These are phyloP conservation scores for Pluteus cervinus DNA, from an alignment of 768 basidiomycete species.

Conservation along the genomic window DNA sequence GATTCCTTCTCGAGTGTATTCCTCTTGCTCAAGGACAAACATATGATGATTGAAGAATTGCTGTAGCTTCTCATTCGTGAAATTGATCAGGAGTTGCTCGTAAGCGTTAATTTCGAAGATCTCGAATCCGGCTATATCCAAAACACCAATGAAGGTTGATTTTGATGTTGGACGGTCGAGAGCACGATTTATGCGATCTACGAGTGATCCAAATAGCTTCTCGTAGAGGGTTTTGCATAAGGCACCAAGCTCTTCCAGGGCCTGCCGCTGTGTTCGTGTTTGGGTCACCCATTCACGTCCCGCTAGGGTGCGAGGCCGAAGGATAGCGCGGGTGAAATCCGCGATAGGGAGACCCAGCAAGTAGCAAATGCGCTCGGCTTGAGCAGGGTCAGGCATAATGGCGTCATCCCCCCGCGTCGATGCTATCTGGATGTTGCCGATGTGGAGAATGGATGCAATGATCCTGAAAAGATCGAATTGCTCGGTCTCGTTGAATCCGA, in stretches of 20 bases:
- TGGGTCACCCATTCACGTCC: slow-evolving; percentile 97
- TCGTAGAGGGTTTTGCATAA: slow-evolving; percentile 96
- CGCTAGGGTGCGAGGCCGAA: slow-evolving; percentile 87
- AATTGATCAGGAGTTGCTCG: slow-evolving; percentile 97
- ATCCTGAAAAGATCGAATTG: slow-evolving; percentile 93
- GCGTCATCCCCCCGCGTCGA: slow-evolving; percentile 78
- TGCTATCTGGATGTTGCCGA: slow-evolving; percentile 86
- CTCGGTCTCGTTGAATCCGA: slow-evolving; percentile 81
- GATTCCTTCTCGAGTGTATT: slow-evolving; percentile 95
- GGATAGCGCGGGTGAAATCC: slow-evolving; percentile 84
- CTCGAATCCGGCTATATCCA: slow-evolving; percentile 99
- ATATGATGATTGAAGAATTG: slow-evolving; percentile 99
- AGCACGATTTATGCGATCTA: slow-evolving; percentile 92
- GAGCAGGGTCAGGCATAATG: slow-evolving; percentile 73
- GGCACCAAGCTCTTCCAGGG: slow-evolving; percentile 85
- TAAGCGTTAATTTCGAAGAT: slow-evolving; percentile 94
- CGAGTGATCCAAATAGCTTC: slow-evolving; percentile 90
- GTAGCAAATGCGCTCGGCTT: slow-evolving; percentile 87
- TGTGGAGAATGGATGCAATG: slow-evolving; percentile 88
- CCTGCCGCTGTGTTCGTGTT: slow-evolving; percentile 85
- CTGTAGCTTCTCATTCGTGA: slow-evolving; percentile 97
- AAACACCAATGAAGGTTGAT: slow-evolving; percentile 92
- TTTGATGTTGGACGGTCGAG: slow-evolving; percentile 90
- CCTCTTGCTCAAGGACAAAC: slow-evolving; percentile 99
- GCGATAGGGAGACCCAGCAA: slow-evolving; percentile 82